A percentile compares a stretch with the other conserved stretches of the same genome.
Evolutionary conservation across 306 rosid species (phyloP).

Genomic region (Quercus robur): DNA sequence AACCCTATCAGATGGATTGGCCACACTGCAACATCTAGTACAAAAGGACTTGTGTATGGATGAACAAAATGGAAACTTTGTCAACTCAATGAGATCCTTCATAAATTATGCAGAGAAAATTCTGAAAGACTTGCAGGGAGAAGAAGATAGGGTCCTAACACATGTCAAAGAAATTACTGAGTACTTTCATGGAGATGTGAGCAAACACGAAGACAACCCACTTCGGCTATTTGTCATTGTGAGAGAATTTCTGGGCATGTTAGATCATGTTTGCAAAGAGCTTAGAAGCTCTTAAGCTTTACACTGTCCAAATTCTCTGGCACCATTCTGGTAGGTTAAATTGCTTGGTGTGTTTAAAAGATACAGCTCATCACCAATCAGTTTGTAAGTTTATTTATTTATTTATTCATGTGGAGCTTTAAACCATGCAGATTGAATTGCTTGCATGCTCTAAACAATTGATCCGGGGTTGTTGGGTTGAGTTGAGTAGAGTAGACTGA

Average conservation of each 20-base stretch:
- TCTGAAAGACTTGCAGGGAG: slow-evolving; percentile 56
- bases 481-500: neutral
- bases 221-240: slow-evolving; percentile 85
- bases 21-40: slow-evolving; percentile 35
- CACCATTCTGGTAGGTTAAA: slow-evolving; percentile 48
- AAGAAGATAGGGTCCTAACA: slow-evolving; percentile 59
- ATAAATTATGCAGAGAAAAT: slow-evolving; percentile 46
- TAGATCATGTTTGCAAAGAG: slow-evolving; percentile 90
- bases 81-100: slow-evolving; percentile 42
- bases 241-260: slow-evolving; percentile 86
- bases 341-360: slow-evolving; percentile 14
- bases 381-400: neutral
- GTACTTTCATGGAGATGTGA: slow-evolving; percentile 87
- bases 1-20: slow-evolving; percentile 57
- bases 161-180: slow-evolving; percentile 77
- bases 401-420: slow-evolving; percentile 1
- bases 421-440: neutral
- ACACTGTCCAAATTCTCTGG: slow-evolving; percentile 64
- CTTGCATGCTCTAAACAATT: neutral
- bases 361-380: slow-evolving; percentile 7
- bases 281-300: slow-evolving; percentile 55
- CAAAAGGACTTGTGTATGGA: slow-evolving; percentile 39
- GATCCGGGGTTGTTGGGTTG: neutral
- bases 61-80: slow-evolving; percentile 39
- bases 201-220: slow-evolving; percentile 79